Evolutionary conservation across 169 alveolate species (phyloP).

Genomic region (Perkinsus marinus): DNA sequence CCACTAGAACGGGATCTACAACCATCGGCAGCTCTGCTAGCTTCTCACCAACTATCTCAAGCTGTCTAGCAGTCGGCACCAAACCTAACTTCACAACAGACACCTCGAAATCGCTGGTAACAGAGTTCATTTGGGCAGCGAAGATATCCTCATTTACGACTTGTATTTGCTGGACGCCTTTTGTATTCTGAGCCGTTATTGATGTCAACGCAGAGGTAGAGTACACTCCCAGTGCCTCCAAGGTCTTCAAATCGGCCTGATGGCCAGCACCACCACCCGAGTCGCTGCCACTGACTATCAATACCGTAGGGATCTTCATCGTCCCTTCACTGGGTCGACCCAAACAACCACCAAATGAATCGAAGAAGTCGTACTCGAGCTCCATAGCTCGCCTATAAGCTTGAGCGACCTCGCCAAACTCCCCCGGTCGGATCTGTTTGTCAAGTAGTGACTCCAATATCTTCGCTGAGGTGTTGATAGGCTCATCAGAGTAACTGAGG

Average conservation of each 20-base stretch:
- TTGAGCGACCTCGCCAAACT: neutral
- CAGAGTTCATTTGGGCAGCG: neutral
- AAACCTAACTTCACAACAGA: neutral
- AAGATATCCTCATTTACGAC: neutral
- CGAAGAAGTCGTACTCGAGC: neutral
- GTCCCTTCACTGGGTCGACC: neutral
- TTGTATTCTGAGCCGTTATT: conserved; percentile 17
- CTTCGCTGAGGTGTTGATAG: neutral
- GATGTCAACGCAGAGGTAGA: conserved; percentile 18
- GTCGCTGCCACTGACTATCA: conserved; percentile 4
- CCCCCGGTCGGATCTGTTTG: neutral
- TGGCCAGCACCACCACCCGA: conserved; percentile 12
- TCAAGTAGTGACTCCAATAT: neutral
- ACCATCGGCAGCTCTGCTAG: neutral
- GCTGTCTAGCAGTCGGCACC: neutral
- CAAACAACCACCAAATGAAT: neutral
- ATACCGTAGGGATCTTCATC: neutral
- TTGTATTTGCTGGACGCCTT: neutral
- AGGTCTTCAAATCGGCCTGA: conserved; percentile 19
- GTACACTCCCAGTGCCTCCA: conserved; percentile 16
- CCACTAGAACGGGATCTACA: neutral
- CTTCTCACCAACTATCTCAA: neutral
- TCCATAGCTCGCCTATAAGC: neutral
- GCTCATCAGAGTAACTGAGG: neutral
- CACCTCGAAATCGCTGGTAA: neutral